Conservation (phyloP, 306 rosid species). For the Oxytropis ochrocephala region DNA sequence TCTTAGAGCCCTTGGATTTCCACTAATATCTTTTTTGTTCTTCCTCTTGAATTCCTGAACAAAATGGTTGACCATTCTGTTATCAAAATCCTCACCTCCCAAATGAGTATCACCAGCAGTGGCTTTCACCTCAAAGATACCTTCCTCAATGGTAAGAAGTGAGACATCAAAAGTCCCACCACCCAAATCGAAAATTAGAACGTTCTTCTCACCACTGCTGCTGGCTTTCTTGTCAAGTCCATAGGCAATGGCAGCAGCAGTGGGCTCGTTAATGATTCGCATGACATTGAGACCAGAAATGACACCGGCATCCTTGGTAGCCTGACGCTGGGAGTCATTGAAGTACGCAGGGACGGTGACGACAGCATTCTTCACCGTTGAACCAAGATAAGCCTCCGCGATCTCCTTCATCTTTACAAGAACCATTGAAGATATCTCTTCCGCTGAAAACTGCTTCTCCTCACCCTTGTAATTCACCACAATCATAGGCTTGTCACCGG, state of each 20-base stretch:
- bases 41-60: conserved; percentile 53
- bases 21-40: conserved; percentile 44
- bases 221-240: conserved; percentile 47
- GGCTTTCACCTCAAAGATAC: conserved; percentile 47
- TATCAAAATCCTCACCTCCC: conserved; percentile 60
- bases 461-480: conserved; percentile 43
- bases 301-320: conserved; percentile 50
- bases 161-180: conserved; percentile 58
- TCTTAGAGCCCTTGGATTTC: conserved; percentile 42
- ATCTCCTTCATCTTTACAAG: conserved; percentile 52
- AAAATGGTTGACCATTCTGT: conserved; percentile 54
- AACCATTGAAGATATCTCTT: conserved; percentile 57
- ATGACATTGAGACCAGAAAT: conserved; percentile 48
- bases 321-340: conserved; percentile 55
- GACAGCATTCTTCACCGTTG: conserved; percentile 39
- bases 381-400: conserved; percentile 43
- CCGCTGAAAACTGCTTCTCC: conserved; percentile 44
- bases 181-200: conserved; percentile 49
- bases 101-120: conserved; percentile 58
- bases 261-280: conserved; percentile 51
- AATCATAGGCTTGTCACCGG: conserved; percentile 47
- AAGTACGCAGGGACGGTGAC: conserved; percentile 53
- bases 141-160: conserved; percentile 46
- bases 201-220: conserved; percentile 34
- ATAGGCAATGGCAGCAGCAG: conserved; percentile 53